Evolutionary conservation across 2,329 filamentous ascomycete species (phyloP), one percentile per base, ranked within the genome.

Genomic region (Hypoxylon sp.): DNA sequence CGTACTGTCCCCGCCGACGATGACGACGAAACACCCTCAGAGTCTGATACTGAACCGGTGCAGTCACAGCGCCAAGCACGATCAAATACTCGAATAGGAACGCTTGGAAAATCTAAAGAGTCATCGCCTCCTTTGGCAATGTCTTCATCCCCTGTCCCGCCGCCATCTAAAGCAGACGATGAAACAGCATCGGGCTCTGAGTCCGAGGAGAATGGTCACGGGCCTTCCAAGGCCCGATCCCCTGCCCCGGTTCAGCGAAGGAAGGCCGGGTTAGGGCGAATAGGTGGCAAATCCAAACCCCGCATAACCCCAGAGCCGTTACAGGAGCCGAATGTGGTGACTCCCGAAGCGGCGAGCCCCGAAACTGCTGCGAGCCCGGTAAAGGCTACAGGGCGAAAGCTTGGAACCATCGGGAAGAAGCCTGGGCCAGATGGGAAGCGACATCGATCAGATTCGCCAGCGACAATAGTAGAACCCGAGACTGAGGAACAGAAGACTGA

Each of bases 401-500:
- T 78, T 46, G 77, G 76, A 2, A 66, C 64, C 1, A 76, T 78
- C 57, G 76, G 77, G 7, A 73, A 61, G 31, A 77, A 64, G 11
- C 20, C 59, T 30, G 58, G 33, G 3, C 27, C 48, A 8, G 69
- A 72, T 55, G 37, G 70, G 22, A 75, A 75, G 50, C 66, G 64
- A 55, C 46, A 55, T 14, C 67, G 66, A 33, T 50, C 70, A 6
- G 56, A 68, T 10, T 58, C 68, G 6, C 68, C 69, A 7, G 20
- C 51, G 10, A 51, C 71, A 30, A 40, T 51, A 30, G 72, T 75
- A 31, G 63, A 77, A 44, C 50, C 72, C 17, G 77, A 79, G 69
- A 74, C 72, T 6, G 73, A 79, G 13, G 74, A 78, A 56, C 73
- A 76, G 30, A 80, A 81, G 62, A 85, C 85, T 2, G 83, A 86